phyloP scores from a whole-genome alignment of 768 basidiomycete genomes.

The Termitomyces sp. region DNA sequence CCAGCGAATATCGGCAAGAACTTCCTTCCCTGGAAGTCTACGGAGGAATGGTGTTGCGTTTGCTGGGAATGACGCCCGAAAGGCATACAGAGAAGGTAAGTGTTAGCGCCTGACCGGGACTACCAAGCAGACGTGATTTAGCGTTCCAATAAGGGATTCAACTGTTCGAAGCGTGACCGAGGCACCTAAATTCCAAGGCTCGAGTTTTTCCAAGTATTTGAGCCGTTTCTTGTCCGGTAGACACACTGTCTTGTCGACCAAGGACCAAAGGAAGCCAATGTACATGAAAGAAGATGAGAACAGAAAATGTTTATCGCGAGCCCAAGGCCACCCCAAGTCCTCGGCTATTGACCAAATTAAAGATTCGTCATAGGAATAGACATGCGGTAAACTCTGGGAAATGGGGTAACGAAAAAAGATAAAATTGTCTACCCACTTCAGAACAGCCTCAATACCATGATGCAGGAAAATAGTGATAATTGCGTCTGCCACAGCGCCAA shows the following conservation, averaged over 20 bases:
- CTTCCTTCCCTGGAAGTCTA: too few relatives aligned
- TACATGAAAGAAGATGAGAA: neutral
- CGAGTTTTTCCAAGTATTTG: neutral
- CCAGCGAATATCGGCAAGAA: too few relatives aligned
- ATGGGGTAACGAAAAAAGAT: neutral
- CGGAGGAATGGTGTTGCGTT: too few relatives aligned
- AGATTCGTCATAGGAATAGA: neutral
- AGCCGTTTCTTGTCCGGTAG: neutral
- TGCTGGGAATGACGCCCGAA: too few relatives aligned
- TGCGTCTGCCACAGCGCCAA: neutral
- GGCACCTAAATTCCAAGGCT: neutral
- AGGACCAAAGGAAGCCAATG: neutral
- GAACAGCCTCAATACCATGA: neutral
- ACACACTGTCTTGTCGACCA: neutral
- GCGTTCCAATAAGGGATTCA: neutral
- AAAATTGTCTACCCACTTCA: neutral
- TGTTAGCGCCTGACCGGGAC: neutral
- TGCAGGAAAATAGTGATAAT: neutral
- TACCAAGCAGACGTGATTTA: neutral
- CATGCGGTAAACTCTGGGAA: neutral
- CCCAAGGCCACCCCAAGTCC: neutral
- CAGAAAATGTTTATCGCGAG: neutral
- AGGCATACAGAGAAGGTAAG: too few relatives aligned
- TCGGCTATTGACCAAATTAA: neutral
- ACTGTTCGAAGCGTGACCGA: neutral